Evolutionary conservation across 331 rosid species (phyloP), one percentile per base, ranked within the genome.

Genomic region (Acacia pycnantha): DNA sequence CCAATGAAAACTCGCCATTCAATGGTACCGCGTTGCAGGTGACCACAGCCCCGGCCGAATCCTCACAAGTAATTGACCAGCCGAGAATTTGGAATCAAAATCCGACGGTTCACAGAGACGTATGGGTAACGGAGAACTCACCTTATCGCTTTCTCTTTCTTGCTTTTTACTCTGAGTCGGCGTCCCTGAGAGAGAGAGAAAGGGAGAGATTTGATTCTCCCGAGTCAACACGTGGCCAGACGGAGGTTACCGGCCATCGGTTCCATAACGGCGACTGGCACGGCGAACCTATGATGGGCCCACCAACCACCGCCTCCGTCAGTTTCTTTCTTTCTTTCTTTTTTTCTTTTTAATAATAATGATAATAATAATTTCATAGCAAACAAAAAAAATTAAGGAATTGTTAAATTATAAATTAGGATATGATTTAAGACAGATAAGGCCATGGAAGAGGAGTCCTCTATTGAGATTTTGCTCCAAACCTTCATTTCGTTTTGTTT

Each of bases 401-500:
- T 53, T 68, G 78, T 79, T n/a, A 37, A 79, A 83, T 72, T 83
- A 73, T 85, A 81, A 73, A 73, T 68, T 73, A 82, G 51, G 76
- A 46, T 67, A 83, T 77, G 88, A 83, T 83, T 85, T 79, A 83
- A 75, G 89, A 82, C 89, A 77, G 90, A 91, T 85, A 85, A 88
- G 87, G 84, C 61, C 80, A 77, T 43, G 59, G 37, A 26, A 27
- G 85, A 81, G 73, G 80, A 89, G 80, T 82, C 82, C 85, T 66
- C 40, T 79, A 29, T 41, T 54, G 35, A 69, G 85, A 77, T 82
- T 82, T 82, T 74, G 89, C 89, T 86, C 89, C 74, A 83, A 87
- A 66, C 86, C 87, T 77, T 77, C 86, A 82, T 83, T 85, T 90
- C 89, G 89, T 91, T 56, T 90, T 90, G 91, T 56, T 90, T 90